Evolutionary conservation across 192 early-diverging fungal genomes (phyloP).

Genomic region (Coemansia sp.): DNA sequence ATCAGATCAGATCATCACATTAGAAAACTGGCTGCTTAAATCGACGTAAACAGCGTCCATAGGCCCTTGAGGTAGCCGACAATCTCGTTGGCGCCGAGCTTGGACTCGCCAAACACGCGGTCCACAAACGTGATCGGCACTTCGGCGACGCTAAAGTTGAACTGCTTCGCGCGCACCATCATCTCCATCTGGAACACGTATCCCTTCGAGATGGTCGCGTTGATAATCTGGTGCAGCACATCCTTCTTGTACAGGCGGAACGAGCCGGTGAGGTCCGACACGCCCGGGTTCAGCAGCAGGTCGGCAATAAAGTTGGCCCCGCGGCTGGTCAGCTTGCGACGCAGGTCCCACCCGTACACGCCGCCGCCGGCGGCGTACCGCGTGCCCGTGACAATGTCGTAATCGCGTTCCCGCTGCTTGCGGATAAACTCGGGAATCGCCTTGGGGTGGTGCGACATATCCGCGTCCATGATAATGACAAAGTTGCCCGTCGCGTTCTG

Average conservation of each 20-base stretch:
- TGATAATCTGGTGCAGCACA: conserved; percentile 80
- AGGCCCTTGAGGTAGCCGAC: conserved; percentile 89
- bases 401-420: conserved; percentile 77
- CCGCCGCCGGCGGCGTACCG: conserved; percentile 83
- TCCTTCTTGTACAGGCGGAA: conserved; percentile 96
- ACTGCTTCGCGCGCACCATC: conserved; percentile 95
- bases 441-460: conserved; percentile 98
- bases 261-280: conserved; percentile 91
- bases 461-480: conserved; percentile 98
- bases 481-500: conserved; percentile 91
- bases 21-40: conserved; percentile 37
- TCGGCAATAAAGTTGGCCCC: conserved; percentile 96
- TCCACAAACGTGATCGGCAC: conserved; percentile 98
- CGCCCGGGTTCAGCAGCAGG: conserved; percentile 78
- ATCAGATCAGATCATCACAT: neutral
- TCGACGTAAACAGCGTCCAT: conserved; percentile 69
- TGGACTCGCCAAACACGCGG: conserved; percentile 94
- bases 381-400: conserved; percentile 93
- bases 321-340: conserved; percentile 92
- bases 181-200: conserved; percentile 99
- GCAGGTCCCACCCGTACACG: conserved; percentile 97
- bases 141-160: conserved; percentile 83
- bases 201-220: conserved; percentile 87
- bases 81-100: conserved; percentile 94
- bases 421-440: conserved; percentile 93